Conservation (phyloP, 495 filamentous ascomycete genomes). For the Xylaria venustula region DNA sequence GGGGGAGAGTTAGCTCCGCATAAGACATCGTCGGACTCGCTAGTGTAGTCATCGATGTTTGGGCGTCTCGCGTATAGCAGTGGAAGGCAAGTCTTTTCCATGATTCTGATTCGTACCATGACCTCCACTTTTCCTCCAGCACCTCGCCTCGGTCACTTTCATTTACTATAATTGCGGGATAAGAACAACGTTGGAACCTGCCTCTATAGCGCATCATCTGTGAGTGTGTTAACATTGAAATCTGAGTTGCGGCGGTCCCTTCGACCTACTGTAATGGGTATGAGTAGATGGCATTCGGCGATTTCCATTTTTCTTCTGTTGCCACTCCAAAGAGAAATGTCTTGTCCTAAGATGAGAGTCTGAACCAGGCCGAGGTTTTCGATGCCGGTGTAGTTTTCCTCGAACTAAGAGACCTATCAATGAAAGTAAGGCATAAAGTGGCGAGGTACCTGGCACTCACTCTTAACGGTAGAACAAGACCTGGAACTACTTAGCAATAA, state of each 20-base stretch:
- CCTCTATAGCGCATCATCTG: slow-evolving; percentile 47
- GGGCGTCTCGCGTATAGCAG: slow-evolving; percentile 56
- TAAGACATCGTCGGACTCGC: slow-evolving; percentile 61
- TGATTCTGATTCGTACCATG: slow-evolving; percentile 56
- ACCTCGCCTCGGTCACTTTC: slow-evolving; percentile 45
- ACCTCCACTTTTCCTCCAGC: slow-evolving; percentile 57
- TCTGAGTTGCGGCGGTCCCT: too few species aligned
- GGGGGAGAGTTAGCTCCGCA: slow-evolving; percentile 58
- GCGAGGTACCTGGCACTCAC: slow-evolving; percentile 13
- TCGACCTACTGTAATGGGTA: slow-evolving; percentile 44
- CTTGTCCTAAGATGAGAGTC: slow-evolving; percentile 52
- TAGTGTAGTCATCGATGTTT: slow-evolving; percentile 57
- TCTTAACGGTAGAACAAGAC: slow-evolving; percentile 43
- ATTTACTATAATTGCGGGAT: slow-evolving; percentile 41
- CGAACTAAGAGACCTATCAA: slow-evolving; percentile 41
- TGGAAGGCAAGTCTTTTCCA: slow-evolving; percentile 60
- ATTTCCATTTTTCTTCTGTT: slow-evolving; percentile 68
- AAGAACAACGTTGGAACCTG: slow-evolving; percentile 47
- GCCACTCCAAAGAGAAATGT: slow-evolving; percentile 66
- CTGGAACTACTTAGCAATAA: slow-evolving; percentile 5
- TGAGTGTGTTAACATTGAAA: too few species aligned
- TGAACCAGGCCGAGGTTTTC: slow-evolving; percentile 56
- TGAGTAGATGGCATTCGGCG: slow-evolving; percentile 57
- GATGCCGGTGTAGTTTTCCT: slow-evolving; percentile 57
- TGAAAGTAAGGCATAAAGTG: not conserved